Conservation (phyloP, 306 rosid genomes). For the Hylodesmum podocarpum region DNA sequence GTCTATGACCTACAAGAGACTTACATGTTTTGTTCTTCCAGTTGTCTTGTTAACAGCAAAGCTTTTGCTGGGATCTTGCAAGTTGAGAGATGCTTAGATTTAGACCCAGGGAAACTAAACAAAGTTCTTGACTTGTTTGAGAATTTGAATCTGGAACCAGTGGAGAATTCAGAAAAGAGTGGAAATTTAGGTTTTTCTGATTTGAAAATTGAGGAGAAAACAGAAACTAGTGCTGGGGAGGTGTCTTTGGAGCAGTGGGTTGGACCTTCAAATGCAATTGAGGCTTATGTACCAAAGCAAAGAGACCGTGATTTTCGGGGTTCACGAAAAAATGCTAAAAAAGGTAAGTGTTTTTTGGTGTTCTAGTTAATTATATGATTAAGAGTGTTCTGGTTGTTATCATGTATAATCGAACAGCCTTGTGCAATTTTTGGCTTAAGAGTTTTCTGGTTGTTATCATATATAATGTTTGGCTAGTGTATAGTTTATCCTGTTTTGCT, state of each 20-base stretch:
- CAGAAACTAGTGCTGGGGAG: slow-evolving; percentile 42
- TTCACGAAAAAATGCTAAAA: slow-evolving; percentile 43
- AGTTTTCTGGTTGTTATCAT: slow-evolving; percentile 13
- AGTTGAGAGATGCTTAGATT: slow-evolving; percentile 56
- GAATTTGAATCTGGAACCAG: slow-evolving; percentile 37
- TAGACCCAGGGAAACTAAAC: slow-evolving; percentile 54
- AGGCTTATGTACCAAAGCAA: slow-evolving; percentile 79
- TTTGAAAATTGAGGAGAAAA: slow-evolving; percentile 74
- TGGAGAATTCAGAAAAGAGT: slow-evolving; percentile 42
- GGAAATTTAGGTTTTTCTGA: slow-evolving; percentile 55
- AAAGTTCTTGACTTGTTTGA: slow-evolving; percentile 54
- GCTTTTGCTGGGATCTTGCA: slow-evolving; percentile 61
- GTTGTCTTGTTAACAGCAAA: slow-evolving; percentile 66
- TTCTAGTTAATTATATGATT: not conserved
- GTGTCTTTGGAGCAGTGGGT: slow-evolving; percentile 60
- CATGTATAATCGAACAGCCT: slow-evolving; percentile 1
- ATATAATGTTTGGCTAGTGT: slow-evolving; percentile 8
- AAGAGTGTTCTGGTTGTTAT: too few species aligned
- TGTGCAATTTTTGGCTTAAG: slow-evolving; percentile 9
- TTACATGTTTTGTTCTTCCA: slow-evolving; percentile 73
- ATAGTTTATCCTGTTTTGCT: slow-evolving; percentile 13
- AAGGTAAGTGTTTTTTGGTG: slow-evolving; percentile 49
- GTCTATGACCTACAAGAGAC: slow-evolving; percentile 81
- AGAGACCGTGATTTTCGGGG: slow-evolving; percentile 40
- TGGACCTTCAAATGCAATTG: slow-evolving; percentile 96